phyloP scores from a whole-genome alignment of 2,329 filamentous ascomycete species.

The Fusarium domesticum region DNA sequence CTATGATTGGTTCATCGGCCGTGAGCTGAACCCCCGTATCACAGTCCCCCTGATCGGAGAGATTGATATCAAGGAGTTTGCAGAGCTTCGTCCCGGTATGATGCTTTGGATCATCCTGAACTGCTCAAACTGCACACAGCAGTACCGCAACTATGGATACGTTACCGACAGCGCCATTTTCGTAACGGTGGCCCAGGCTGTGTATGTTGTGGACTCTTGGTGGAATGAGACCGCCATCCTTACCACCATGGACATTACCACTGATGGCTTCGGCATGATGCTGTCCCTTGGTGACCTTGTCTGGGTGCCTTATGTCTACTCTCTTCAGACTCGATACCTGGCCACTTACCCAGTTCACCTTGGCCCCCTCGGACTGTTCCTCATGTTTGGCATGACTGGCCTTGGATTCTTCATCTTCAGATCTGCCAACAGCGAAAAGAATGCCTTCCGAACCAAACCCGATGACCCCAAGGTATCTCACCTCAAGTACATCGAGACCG shows the following conservation, averaged over 20 bases:
- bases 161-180: slow-evolving; percentile 84
- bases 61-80: slow-evolving; percentile 86
- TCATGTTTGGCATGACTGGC: slow-evolving; percentile 64
- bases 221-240: slow-evolving; percentile 87
- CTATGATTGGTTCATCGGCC: slow-evolving; percentile 96
- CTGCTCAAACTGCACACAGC: slow-evolving; percentile 78
- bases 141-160: slow-evolving; percentile 80
- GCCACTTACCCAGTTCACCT: slow-evolving; percentile 78
- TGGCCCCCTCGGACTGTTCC: slow-evolving; percentile 61
- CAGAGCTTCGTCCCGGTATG: slow-evolving; percentile 88
- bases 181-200: slow-evolving; percentile 69
- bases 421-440: slow-evolving; percentile 91
- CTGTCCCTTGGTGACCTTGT: slow-evolving; percentile 86
- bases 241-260: slow-evolving; percentile 92
- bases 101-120: slow-evolving; percentile 86
- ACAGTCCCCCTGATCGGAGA: slow-evolving; percentile 76
- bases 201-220: slow-evolving; percentile 82
- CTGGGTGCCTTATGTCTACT: slow-evolving; percentile 91
- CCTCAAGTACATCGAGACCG: slow-evolving; percentile 82
- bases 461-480: slow-evolving; percentile 74
- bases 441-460: slow-evolving; percentile 85
- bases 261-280: slow-evolving; percentile 95
- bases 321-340: slow-evolving; percentile 79
- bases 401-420: slow-evolving; percentile 90
- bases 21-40: slow-evolving; percentile 88